Evolutionary conservation across 768 basidiomycete species (phyloP), one percentile per base, ranked within the genome.

Genomic region (Boletales sp.): DNA sequence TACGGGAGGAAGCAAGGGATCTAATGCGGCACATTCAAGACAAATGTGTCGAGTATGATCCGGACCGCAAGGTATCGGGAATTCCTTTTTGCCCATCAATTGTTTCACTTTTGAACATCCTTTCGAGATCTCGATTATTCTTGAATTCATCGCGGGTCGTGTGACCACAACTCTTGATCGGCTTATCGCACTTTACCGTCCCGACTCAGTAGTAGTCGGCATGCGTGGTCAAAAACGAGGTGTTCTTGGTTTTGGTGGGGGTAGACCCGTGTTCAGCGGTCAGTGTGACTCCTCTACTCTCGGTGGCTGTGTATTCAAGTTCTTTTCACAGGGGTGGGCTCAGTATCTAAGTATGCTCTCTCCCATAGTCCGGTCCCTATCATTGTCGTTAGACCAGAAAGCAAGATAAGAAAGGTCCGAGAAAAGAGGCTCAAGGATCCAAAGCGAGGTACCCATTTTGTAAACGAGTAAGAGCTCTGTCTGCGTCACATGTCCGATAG

Each of bases 301-400:
- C 3, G 8, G 32, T 14, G 14, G 7, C 17, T 18, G 8, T 35
- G 12, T 18, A 48, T n/a, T 54, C 44, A 35, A 42, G 11, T 30
- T 8, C 10, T n/a, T 74, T 17, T 63, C 81, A 70, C 74, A 43
- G 81, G 73, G 12, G 79, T 87, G 57, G 86, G 86, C 12, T 81
- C 80, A 19, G 82, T 87, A 8, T 60, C 44, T 53, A 87, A 84
- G 57, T 88, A 90, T 63, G 91, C 89, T 54, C 80, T 96, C 38
- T 86, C 88, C 15, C 93, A 90, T 62, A 94, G 92, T 1, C 93
- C 95, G 2, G 92, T 99, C 0, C 95, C 95, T 2, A 90, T 96
- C 58, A 93, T 98, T 54, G 95, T 98, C 45, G 94, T 98, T 37
- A 79, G 92, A 4, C 91, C 93, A 2, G 90, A 92, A 59, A 78